These are phyloP conservation scores for Calonectria honghensis DNA, from an alignment of 2,329 filamentous ascomycete genomes.

Conservation along the genomic window DNA sequence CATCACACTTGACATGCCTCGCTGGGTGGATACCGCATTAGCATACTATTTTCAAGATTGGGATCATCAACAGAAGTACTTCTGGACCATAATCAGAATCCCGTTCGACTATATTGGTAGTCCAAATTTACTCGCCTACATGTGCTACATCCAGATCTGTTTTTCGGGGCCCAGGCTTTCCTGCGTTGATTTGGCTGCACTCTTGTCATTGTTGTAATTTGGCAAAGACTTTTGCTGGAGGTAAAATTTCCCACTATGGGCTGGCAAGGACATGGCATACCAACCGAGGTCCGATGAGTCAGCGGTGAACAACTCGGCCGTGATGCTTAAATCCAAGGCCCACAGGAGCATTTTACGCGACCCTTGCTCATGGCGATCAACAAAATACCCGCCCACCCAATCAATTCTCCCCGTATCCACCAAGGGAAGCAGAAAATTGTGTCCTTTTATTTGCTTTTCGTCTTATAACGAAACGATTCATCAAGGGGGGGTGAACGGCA, in stretches of 20 bases:
- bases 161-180: conserved; percentile 8
- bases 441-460: neutral
- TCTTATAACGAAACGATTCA: neutral
- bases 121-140: neutral
- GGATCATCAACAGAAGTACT: neutral
- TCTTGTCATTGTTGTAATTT: neutral
- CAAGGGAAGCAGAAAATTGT: neutral
- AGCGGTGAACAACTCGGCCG: neutral
- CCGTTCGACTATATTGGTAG: too few species aligned
- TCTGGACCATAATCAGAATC: neutral
- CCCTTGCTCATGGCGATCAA: neutral
- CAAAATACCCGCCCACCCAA: neutral
- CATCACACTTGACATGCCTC: conserved; percentile 10
- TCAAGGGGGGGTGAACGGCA: neutral
- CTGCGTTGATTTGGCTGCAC: neutral
- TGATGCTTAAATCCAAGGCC: neutral
- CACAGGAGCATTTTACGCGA: neutral
- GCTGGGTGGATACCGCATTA: neutral
- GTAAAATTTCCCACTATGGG: neutral
- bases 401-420: neutral
- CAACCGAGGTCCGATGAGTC: neutral
- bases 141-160: conserved; percentile 1
- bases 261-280: neutral
- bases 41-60: neutral
- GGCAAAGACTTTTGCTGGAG: neutral